A percentile compares a stretch with the other conserved stretches of the same genome.
Evolutionary conservation across 306 rosid genomes (phyloP).

Genomic region (Lotus japonicus): DNA sequence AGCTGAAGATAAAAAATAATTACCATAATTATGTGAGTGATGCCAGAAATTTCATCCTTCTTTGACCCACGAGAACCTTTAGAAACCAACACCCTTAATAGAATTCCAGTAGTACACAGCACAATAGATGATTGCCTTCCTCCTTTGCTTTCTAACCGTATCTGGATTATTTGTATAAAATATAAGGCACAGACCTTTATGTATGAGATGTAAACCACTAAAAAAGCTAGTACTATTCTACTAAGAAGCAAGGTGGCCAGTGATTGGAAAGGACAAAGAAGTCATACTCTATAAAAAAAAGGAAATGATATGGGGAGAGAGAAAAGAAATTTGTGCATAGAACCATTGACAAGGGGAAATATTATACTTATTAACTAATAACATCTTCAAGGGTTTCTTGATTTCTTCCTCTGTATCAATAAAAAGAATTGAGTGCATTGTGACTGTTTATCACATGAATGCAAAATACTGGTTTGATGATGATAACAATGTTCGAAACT

Average conservation of each 20-base stretch:
- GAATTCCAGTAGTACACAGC: conserved; percentile 86
- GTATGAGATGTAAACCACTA: conserved; percentile 10
- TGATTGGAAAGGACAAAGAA: neutral
- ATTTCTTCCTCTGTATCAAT: neutral
- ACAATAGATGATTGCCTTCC: conserved; percentile 78
- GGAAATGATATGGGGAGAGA: neutral
- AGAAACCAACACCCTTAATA: conserved; percentile 72
- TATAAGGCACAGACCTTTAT: neutral
- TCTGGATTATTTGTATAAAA: conserved; percentile 43
- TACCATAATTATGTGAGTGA: conserved; percentile 96
- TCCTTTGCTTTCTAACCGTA: conserved; percentile 83
- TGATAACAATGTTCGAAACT: neutral
- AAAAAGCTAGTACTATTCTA: neutral
- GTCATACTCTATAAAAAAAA: neutral
- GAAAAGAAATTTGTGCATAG: neutral
- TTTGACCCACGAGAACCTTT: conserved; percentile 31
- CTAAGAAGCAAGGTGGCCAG: conserved; percentile 8
- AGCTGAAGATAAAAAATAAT: neutral
- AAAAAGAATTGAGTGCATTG: neutral
- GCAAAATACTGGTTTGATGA: neutral
- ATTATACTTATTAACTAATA: neutral
- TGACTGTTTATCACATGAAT: neutral
- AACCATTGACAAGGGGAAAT: neutral
- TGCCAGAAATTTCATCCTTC: conserved; percentile 36
- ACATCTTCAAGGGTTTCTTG: neutral